Evolutionary conservation across 2,329 filamentous ascomycete genomes (phyloP).

Genomic region (Graphium sp.): DNA sequence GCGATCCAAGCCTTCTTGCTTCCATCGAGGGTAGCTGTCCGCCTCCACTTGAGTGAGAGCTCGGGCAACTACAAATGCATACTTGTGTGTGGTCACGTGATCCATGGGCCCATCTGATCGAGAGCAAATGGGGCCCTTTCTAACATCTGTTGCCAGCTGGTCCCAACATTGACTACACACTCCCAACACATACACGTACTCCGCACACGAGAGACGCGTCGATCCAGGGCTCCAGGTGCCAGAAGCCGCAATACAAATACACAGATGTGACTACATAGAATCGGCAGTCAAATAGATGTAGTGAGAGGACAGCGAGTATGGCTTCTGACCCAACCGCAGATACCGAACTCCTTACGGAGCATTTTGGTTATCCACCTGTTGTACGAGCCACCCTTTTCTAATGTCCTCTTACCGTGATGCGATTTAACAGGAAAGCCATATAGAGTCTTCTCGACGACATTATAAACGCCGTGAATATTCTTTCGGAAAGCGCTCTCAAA

Average conservation of each 20-base stretch:
- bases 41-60: no score
- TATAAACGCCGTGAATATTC: slow-evolving; percentile 89
- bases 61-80: no score
- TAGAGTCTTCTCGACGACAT: slow-evolving; percentile 94
- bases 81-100: no score
- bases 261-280: slow-evolving; percentile 5
- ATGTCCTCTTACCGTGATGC: slow-evolving; percentile 2
- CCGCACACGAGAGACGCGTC: no score
- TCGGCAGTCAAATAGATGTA: not conserved
- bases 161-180: no score
- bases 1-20: no score
- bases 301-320: not conserved
- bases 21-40: no score
- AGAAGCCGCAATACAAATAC: slow-evolving; percentile 4
- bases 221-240: slow-evolving; percentile 6
- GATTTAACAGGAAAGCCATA: slow-evolving; percentile 1
- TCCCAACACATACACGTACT: no score
- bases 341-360: slow-evolving; percentile 72
- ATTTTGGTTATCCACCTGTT: slow-evolving; percentile 85
- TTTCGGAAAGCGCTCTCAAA: slow-evolving; percentile 78
- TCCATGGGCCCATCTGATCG: no score
- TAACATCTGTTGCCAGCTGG: no score
- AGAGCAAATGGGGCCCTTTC: no score
- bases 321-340: slow-evolving; percentile 21
- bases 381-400: slow-evolving; percentile 30